These are phyloP conservation scores for Pythium apleroticum DNA, from an alignment of 352 stramenopile species.

Conservation along the genomic window DNA sequence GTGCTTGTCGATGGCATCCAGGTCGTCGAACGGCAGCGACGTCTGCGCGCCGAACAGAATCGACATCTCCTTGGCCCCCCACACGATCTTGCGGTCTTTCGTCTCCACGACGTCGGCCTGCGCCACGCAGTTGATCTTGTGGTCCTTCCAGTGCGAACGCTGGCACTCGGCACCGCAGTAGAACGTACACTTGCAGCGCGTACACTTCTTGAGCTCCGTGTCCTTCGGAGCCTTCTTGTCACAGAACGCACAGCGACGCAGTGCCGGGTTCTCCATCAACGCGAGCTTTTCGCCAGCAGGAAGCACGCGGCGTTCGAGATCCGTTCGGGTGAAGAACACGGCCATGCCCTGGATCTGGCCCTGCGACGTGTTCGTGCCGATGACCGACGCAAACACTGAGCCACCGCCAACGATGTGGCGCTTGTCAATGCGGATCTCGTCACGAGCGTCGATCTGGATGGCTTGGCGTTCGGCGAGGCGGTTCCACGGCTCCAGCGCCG, in stretches of 20 bases:
- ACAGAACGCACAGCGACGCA: constrained; percentile 74
- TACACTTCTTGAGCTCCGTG: constrained; percentile 76
- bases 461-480: constrained; percentile 70
- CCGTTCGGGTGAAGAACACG: constrained; percentile 74
- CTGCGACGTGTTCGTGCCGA: constrained; percentile 50
- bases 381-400: constrained; percentile 76
- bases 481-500: constrained; percentile 66
- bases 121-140: constrained; percentile 78
- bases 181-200: constrained; percentile 82
- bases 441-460: constrained; percentile 72
- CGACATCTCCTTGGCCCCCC: constrained; percentile 82
- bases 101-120: constrained; percentile 27
- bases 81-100: constrained; percentile 57
- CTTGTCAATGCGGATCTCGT: constrained; percentile 67
- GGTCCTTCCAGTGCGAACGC: constrained; percentile 77
- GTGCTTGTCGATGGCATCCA: constrained; percentile 70
- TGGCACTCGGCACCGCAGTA: constrained; percentile 80
- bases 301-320: constrained; percentile 75
- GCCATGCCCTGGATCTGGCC: constrained; percentile 73
- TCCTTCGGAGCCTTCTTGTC: constrained; percentile 67
- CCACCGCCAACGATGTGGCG: constrained; percentile 52
- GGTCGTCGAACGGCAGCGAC: constrained; percentile 77
- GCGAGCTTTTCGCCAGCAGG: constrained; percentile 64
- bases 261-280: constrained; percentile 64
- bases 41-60: constrained; percentile 71